Conservation (phyloP, 2,329 filamentous ascomycete genomes). For the Aureobasidium sp. region DNA sequence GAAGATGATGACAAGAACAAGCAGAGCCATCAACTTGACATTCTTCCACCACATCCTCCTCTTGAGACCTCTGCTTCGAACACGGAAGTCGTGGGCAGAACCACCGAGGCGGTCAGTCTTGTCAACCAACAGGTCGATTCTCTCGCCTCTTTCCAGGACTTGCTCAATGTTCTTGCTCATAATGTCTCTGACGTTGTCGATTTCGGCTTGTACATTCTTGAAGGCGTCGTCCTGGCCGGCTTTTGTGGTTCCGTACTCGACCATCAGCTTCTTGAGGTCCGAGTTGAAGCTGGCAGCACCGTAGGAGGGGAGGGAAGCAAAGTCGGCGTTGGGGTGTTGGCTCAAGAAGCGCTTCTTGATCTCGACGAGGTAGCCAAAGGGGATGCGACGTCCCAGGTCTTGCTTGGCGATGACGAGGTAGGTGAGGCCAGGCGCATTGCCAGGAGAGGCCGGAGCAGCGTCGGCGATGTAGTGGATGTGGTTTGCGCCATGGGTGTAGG, state of each 20-base stretch:
- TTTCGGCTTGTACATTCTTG: conserved; percentile 73
- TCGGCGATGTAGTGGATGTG: conserved; percentile 95
- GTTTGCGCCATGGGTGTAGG: conserved; percentile 74
- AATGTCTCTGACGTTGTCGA: conserved; percentile 83
- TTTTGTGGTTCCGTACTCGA: conserved; percentile 72
- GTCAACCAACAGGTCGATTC: conserved; percentile 87
- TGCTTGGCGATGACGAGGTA: conserved; percentile 84
- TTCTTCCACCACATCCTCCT: conserved; percentile 99
- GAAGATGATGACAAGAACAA: conserved; percentile 63
- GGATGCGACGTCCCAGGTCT: conserved; percentile 73
- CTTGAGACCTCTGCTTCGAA: conserved; percentile 76
- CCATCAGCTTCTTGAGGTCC: conserved; percentile 66
- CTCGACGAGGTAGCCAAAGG: conserved; percentile 86
- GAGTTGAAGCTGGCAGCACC: conserved; percentile 82
- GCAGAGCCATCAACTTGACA: conserved; percentile 79
- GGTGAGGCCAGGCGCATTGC: conserved; percentile 63
- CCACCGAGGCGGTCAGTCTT: conserved; percentile 91
- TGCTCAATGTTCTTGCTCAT: conserved; percentile 95
- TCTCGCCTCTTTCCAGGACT: conserved; percentile 78
- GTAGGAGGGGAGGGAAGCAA: conserved; percentile 72
- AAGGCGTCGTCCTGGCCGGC: conserved; percentile 73
- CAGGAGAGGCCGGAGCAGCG: conserved; percentile 34
- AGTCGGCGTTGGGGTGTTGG: conserved; percentile 63
- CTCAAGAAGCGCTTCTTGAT: conserved; percentile 80
- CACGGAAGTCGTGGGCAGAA: conserved; percentile 80